Conservation (phyloP, 2,329 filamentous ascomycete species). For the Coniella vitis region DNA sequence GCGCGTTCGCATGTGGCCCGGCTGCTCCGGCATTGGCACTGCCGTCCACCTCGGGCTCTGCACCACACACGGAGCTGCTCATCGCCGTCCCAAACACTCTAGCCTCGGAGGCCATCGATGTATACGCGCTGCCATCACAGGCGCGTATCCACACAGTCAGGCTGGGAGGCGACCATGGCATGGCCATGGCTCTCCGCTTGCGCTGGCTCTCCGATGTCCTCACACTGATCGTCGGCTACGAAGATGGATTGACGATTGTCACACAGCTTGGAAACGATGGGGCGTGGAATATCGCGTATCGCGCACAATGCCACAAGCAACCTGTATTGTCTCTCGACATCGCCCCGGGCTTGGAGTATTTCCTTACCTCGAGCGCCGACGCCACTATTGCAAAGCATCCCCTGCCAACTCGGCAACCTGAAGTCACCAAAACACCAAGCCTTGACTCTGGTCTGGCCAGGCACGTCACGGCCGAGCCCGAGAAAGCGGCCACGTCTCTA, state of each 20-base stretch:
- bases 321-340: constrained; percentile 71
- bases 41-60: constrained; percentile 12
- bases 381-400: constrained; percentile 71
- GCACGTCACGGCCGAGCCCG: neutral
- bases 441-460: constrained; percentile 1
- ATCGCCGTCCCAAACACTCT: constrained; percentile 77
- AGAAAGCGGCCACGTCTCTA: neutral
- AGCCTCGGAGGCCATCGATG: constrained; percentile 69
- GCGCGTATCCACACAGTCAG: constrained; percentile 55
- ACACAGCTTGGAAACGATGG: constrained; percentile 43
- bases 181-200: constrained; percentile 79
- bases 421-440: constrained; percentile 14
- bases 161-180: constrained; percentile 53
- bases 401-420: constrained; percentile 35
- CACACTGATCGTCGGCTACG: constrained; percentile 70
- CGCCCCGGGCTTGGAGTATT: constrained; percentile 44
- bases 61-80: constrained; percentile 41
- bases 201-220: constrained; percentile 45
- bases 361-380: constrained; percentile 79
- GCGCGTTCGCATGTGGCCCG: constrained; percentile 64
- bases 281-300: constrained; percentile 51
- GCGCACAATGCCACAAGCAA: constrained; percentile 63
- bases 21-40: constrained; percentile 21
- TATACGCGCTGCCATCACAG: constrained; percentile 76
- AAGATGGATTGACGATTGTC: constrained; percentile 71